These are phyloP conservation scores for Vitis hybrid DNA, from an alignment of 177 flowering plant species.

Conservation along the genomic window DNA sequence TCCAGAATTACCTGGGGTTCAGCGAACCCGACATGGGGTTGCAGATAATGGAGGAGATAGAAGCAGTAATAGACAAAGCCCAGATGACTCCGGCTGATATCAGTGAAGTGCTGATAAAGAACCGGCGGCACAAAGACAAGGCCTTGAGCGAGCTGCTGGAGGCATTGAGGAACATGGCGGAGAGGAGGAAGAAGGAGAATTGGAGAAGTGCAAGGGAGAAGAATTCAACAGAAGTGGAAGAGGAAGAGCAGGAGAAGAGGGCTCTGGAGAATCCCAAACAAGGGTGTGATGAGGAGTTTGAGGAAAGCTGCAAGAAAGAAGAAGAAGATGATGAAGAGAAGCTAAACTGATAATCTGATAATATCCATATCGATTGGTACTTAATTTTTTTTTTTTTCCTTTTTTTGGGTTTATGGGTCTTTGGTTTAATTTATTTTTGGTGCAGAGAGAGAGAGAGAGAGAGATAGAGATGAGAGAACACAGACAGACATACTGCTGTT, in stretches of 20 bases:
- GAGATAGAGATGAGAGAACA: too few relatives aligned
- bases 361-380: not conserved
- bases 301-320: conserved; percentile 14
- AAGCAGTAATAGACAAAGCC: conserved; percentile 50
- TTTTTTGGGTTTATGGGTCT: not conserved
- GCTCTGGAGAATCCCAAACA: conserved; percentile 54
- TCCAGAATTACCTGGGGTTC: conserved; percentile 62
- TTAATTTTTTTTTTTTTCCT: not conserved
- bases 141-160: conserved; percentile 59
- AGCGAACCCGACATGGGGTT: not conserved
- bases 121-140: conserved; percentile 44
- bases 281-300: conserved; percentile 11
- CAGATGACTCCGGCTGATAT: conserved; percentile 92
- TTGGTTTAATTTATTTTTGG: not conserved
- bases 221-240: conserved; percentile 15
- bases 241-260: conserved; percentile 79
- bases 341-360: not conserved
- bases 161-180: conserved; percentile 42
- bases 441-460: not conserved
- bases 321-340: conserved; percentile 8
- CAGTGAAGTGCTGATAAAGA: conserved; percentile 81
- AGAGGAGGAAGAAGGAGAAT: conserved; percentile 17
- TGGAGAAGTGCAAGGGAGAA: conserved; percentile 15
- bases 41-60: conserved; percentile 28
- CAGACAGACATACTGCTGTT: too few relatives aligned